Evolutionary conservation across 2,329 filamentous ascomycete species (phyloP).

Genomic region (Hortaea werneckii): DNA sequence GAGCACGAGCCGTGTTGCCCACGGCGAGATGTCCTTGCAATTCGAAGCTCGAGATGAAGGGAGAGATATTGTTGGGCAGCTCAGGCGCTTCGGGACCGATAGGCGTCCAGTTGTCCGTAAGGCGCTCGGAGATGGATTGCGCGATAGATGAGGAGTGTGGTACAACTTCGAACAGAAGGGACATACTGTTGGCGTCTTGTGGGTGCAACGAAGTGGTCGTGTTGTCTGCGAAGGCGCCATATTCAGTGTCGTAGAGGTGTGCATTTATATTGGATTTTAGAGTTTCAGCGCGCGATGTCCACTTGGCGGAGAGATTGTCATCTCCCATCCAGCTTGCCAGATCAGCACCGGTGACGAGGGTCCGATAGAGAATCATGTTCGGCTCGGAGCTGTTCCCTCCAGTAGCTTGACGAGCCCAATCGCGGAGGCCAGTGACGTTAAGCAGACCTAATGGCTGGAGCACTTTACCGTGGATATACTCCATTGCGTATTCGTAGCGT

Average conservation of each 20-base stretch:
- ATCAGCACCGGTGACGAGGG: slow-evolving; percentile 37
- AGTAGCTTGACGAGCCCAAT: slow-evolving; percentile 42
- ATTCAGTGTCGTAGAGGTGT: slow-evolving; percentile 22
- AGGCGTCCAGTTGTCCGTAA: slow-evolving; percentile 33
- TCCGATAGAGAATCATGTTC: slow-evolving; percentile 40
- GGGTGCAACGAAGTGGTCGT: slow-evolving; percentile 32
- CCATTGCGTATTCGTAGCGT: slow-evolving; percentile 33
- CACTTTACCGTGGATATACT: slow-evolving; percentile 33
- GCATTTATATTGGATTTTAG: slow-evolving; percentile 15
- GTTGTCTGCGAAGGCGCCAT: slow-evolving; percentile 29
- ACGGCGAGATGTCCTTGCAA: slow-evolving; percentile 34
- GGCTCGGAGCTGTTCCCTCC: slow-evolving; percentile 38
- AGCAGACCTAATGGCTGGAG: slow-evolving; percentile 33
- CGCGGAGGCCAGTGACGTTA: slow-evolving; percentile 35
- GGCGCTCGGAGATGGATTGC: slow-evolving; percentile 27
- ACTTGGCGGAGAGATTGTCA: slow-evolving; percentile 31
- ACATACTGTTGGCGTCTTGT: slow-evolving; percentile 44
- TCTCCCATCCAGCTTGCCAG: slow-evolving; percentile 32
- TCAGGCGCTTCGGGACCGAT: slow-evolving; percentile 39
- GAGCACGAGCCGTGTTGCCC: slow-evolving; percentile 26
- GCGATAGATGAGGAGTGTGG: slow-evolving; percentile 21
- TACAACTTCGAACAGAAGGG: slow-evolving; percentile 30
- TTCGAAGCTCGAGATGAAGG: slow-evolving; percentile 35
- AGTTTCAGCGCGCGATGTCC: slow-evolving; percentile 27
- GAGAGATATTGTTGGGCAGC: slow-evolving; percentile 30